These are phyloP conservation scores for Macrophomina pseudophaseolina DNA, from an alignment of 2,329 filamentous ascomycete species.

Conservation along the genomic window DNA sequence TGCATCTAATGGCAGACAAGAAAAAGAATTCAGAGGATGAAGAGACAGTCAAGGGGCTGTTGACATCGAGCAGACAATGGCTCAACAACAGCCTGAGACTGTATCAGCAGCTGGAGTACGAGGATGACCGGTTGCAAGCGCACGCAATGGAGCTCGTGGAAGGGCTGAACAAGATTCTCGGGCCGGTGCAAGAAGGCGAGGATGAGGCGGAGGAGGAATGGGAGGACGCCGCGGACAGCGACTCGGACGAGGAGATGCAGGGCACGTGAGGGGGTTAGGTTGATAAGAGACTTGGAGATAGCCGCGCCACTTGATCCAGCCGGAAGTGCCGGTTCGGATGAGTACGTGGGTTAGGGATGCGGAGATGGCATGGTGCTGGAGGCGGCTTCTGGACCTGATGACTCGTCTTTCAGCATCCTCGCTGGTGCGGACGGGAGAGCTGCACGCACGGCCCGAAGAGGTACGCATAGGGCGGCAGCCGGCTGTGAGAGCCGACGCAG, in stretches of 20 bases:
- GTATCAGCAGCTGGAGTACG: constrained; percentile 81
- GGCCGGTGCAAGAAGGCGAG: constrained; percentile 48
- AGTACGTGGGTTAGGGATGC: not conserved
- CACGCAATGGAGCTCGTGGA: constrained; percentile 75
- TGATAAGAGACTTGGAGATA: not conserved
- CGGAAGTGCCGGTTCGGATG: not conserved
- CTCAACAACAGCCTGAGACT: constrained; percentile 79
- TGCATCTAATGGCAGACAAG: constrained; percentile 79
- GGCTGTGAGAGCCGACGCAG: constrained; percentile 5
- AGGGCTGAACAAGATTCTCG: constrained; percentile 50
- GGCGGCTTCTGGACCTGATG: constrained; percentile 7
- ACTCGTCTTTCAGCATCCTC: constrained; percentile 20
- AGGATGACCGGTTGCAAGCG: constrained; percentile 77
- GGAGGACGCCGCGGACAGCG: constrained; percentile 44
- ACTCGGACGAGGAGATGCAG: constrained; percentile 44
- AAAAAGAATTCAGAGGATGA: constrained; percentile 52
- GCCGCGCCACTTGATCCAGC: not conserved
- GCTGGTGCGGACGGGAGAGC: constrained; percentile 15
- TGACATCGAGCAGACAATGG: constrained; percentile 81
- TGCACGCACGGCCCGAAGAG: constrained; percentile 23
- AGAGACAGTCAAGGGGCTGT: constrained; percentile 63
- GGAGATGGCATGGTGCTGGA: not conserved
- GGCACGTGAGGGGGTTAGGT: constrained; percentile 38
- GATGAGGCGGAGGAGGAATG: constrained; percentile 48
- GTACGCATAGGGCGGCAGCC: not conserved